A percentile compares a stretch with the other conserved stretches of the same genome.
Evolutionary conservation across 257 asterid genomes (phyloP).

Genomic region (Solanum bulbocastanum): DNA sequence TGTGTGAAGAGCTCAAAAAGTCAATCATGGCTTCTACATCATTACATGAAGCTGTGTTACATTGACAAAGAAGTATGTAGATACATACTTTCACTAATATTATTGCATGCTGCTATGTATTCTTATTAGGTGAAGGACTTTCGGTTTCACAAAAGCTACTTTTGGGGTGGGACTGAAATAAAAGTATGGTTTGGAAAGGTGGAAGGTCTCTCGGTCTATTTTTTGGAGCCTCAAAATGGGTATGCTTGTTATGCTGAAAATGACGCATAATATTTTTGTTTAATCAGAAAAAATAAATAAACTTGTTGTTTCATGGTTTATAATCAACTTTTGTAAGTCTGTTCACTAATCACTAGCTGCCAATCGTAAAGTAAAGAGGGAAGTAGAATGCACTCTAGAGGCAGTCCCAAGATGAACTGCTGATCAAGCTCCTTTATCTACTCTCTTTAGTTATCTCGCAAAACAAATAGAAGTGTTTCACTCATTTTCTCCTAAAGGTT

Average conservation of each 20-base stretch:
- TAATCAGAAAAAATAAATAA: not conserved
- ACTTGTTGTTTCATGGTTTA: not conserved
- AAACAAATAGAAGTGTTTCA: not conserved
- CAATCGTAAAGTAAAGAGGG: not conserved
- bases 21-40: not conserved
- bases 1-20: not conserved
- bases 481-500: not conserved
- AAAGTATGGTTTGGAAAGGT: conserved; percentile 95
- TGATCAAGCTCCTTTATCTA: not conserved
- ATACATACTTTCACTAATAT: not conserved
- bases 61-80: not conserved
- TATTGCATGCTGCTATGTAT: not conserved
- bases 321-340: not conserved
- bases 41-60: not conserved
- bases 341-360: not conserved
- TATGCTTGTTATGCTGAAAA: conserved; percentile 10
- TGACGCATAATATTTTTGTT: not conserved
- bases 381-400: not conserved
- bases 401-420: not conserved
- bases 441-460: not conserved
- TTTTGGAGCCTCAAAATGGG: conserved; percentile 99
- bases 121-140: conserved; percentile 68
- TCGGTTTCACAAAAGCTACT: conserved; percentile 65
- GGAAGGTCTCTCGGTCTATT: conserved; percentile 85
- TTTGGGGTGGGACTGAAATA: conserved; percentile 87